phyloP scores from a whole-genome alignment of 495 filamentous ascomycete genomes.

The Glarea lozoyensis region DNA sequence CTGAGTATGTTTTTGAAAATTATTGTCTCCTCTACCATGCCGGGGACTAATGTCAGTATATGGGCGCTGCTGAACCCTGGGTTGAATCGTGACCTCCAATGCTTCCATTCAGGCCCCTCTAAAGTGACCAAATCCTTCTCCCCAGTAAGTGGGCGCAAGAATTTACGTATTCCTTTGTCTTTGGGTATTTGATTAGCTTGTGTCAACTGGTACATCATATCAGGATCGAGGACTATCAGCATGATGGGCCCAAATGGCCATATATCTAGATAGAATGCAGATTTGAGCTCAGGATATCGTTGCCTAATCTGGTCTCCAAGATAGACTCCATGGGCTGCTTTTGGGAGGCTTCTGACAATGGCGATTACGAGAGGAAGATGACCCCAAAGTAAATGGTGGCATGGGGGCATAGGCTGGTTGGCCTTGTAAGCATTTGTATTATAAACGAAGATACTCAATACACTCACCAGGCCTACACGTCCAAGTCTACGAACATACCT shows the following conservation, averaged over 20 bases:
- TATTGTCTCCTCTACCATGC: conserved; percentile 30
- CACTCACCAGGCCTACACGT: too few species aligned
- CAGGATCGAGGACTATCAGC: neutral
- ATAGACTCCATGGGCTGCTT: neutral
- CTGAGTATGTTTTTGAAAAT: conserved; percentile 27
- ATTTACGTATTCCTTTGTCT: neutral
- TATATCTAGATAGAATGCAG: neutral
- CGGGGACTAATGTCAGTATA: conserved; percentile 29
- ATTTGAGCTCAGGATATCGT: neutral
- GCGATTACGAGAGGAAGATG: neutral
- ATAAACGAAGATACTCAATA: too few species aligned
- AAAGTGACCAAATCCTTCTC: conserved; percentile 1
- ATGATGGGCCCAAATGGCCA: neutral
- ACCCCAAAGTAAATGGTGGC: neutral
- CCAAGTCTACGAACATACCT: too few species aligned
- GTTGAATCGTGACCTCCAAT: conserved; percentile 26
- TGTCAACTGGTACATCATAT: neutral
- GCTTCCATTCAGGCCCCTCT: conserved; percentile 2
- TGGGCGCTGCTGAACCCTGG: conserved; percentile 35
- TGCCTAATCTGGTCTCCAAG: neutral
- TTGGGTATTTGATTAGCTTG: neutral
- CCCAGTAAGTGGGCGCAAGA: neutral
- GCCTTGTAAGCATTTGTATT: too few species aligned
- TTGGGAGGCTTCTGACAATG: neutral
- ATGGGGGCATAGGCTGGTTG: neutral